Base-by-base conservation (phyloP, 768 basidiomycete species). In the Amylocystis lapponica region DNA sequence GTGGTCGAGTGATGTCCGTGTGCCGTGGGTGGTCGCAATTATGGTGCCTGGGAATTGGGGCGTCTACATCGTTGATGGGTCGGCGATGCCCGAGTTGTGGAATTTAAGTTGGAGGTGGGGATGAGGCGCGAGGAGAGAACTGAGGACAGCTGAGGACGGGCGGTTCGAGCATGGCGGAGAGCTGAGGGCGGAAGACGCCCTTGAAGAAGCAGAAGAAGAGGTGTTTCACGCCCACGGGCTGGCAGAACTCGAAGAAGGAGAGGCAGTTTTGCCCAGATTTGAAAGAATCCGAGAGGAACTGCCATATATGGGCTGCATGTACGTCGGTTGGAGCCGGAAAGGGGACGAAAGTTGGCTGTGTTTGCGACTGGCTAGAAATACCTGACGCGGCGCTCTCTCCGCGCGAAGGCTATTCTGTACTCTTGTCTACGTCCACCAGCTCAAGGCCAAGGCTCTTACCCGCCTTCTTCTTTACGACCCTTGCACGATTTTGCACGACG, bases 401-500 rank as follows among this genome's bases (percentile, higher is more conserved):
- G 46, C 45, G 46, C 46, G 49, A 50, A 54, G 41, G 40, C 50
- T 47, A 38, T 49, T 51, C 53, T 52, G 50, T 52, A 47, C 55
- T 46, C 45, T 22, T 51, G 43, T 46, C 52, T 44, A 50, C 52
- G 39, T 52, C 53, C 48, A 47, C 53, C 48, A 41, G 27, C 46
- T 46, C 39, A 36, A 35, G 36, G 23, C 53, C 41, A 20, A 40
- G 45, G 44, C 52, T 51, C 49, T 45, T 29, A 34, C 38, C 51
- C 44, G 40, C 49, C 52, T 41, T 48, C 45, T 48, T 55, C 60
- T 63, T 59, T 56, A 65, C 61, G 63, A 65, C 62, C 56, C 48
- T n/a, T 54, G 60, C 68, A 79, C 78, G 78, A 80, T 67, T 68
- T 68, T 72, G 70, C 69, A 83, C 82, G 81, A 83, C 82, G 63